Evolutionary conservation across 352 stramenopile species (phyloP).

Genomic region (Pythium monospermum): DNA sequence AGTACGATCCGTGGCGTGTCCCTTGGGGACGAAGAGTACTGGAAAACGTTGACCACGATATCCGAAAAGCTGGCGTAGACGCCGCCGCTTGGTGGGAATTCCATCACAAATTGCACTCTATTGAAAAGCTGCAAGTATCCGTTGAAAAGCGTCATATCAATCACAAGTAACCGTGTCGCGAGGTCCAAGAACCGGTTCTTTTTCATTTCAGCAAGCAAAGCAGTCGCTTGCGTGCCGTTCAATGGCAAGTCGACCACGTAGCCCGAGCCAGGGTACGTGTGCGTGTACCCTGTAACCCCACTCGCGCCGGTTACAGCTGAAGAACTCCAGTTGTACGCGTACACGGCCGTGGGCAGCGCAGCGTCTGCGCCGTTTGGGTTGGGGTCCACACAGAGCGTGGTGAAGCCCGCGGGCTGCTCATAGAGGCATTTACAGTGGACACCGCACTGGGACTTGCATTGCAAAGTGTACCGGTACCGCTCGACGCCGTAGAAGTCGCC

Average conservation of each 20-base stretch:
- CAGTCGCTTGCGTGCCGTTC: constrained; percentile 26
- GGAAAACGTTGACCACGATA: constrained; percentile 40
- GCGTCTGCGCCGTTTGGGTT: constrained; percentile 40
- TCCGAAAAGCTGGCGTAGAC: constrained; percentile 43
- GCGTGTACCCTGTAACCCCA: constrained; percentile 27
- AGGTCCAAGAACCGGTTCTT: constrained; percentile 49
- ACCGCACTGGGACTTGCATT: constrained; percentile 39
- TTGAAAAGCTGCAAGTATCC: constrained; percentile 63
- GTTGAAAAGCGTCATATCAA: constrained; percentile 67
- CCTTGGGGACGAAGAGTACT: constrained; percentile 35
- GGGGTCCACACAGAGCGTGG: constrained; percentile 33
- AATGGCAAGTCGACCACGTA: constrained; percentile 54
- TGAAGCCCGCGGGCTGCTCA: constrained; percentile 42
- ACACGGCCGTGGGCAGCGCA: constrained; percentile 29
- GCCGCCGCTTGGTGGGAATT: constrained; percentile 60
- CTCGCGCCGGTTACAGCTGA: constrained; percentile 18
- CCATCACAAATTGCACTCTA: constrained; percentile 46
- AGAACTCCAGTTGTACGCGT: constrained; percentile 54
- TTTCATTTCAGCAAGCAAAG: constrained; percentile 28
- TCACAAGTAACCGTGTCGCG: constrained; percentile 48
- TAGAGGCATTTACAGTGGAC: constrained; percentile 71
- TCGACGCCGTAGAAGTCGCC: constrained; percentile 53
- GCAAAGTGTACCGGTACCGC: constrained; percentile 36
- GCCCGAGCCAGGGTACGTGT: constrained; percentile 42
- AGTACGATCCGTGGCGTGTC: constrained; percentile 35